Evolutionary conservation across 202 grass and related monocot genomes (phyloP), one percentile per base, ranked within the genome.

Genomic region (Carex arenaria): DNA sequence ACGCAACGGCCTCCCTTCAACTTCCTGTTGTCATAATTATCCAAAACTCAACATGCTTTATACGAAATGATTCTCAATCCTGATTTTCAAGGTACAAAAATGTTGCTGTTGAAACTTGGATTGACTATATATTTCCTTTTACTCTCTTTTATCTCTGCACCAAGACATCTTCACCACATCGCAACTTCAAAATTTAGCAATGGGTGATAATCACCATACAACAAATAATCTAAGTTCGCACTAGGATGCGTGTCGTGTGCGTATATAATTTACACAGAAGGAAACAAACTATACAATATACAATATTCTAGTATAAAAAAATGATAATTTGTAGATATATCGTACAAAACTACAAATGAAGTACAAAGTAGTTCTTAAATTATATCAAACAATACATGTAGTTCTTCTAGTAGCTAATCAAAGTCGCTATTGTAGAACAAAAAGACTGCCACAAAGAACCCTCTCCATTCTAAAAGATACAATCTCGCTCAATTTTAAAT

Each of bases 1-100:
- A 45, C 92, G 85, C 49, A 98, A 86, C 30, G 88, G 90, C 87
- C 95, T 88, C 53, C 92, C 95, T 88, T 97, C 26, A 26, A 26
- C 26, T 26, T 26, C 26, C 34, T 98, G 64, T 69, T 82, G 77
- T 79, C 70, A 32, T n/a, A 85, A 62, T 61, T 28, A 54, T 32
- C 15, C 65, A 78, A 77, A 73, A 69, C 13, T 47, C 18, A 56
- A 67, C 34, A 59, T 61, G 8, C 43, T 36, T 38, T 63, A 63
- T 43, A 80, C 62, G 17, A 80, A 80, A 43, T 64, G 32, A 56
- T 43, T 30, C 72, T 56, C 72, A 56, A 76, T 56, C 3, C 14
- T 74, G 54, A 73, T 68, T 30, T 74, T 74, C 71, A 76, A 55
- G 14, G n/a, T n/a, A 36, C 34, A 36, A 36, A 36, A 4, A 0